Evolutionary conservation across 73 alveolate species (phyloP).

Genomic region (Breviolum minutum): DNA sequence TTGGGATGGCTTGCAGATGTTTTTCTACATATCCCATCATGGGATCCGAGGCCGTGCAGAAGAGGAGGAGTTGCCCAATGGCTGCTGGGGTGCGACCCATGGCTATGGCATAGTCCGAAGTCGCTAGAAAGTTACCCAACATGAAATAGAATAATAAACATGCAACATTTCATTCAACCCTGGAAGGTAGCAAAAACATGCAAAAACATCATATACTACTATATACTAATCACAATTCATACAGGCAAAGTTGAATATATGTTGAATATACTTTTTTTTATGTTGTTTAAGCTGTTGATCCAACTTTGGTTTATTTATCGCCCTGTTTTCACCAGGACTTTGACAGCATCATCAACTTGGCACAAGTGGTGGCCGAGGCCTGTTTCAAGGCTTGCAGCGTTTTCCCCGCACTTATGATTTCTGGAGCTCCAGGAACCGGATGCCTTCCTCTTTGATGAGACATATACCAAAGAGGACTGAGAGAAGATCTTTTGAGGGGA

Average conservation of each 20-base stretch:
- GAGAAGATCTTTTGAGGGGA: neutral
- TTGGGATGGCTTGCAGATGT: too few species aligned
- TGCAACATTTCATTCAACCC: too few species aligned
- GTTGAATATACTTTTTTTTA: neutral
- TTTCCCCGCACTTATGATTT: too few species aligned
- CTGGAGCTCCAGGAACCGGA: constrained; percentile 68
- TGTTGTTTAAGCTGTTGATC: neutral
- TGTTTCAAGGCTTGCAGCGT: neutral
- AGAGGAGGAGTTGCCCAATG: neutral
- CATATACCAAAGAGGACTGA: constrained; percentile 58
- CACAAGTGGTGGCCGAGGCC: constrained; percentile 67
- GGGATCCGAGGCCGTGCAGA: constrained; percentile 17
- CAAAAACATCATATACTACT: too few species aligned
- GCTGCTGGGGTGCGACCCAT: too few species aligned
- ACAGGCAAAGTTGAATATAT: neutral
- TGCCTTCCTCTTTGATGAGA: constrained; percentile 71
- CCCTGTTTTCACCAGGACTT: neutral
- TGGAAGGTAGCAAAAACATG: too few species aligned
- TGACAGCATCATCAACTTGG: constrained; percentile 26
- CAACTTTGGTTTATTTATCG: too few species aligned
- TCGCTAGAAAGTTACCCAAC: too few species aligned
- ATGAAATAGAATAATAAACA: too few species aligned
- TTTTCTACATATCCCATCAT: too few species aligned
- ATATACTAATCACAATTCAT: too few species aligned
- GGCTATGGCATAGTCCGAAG: too few species aligned